Percentiles rank a stretch among this genome's conserved stretches.
phyloP scores from a whole-genome alignment of 352 stramenopile genomes.

The Aphanomyces astaci region DNA sequence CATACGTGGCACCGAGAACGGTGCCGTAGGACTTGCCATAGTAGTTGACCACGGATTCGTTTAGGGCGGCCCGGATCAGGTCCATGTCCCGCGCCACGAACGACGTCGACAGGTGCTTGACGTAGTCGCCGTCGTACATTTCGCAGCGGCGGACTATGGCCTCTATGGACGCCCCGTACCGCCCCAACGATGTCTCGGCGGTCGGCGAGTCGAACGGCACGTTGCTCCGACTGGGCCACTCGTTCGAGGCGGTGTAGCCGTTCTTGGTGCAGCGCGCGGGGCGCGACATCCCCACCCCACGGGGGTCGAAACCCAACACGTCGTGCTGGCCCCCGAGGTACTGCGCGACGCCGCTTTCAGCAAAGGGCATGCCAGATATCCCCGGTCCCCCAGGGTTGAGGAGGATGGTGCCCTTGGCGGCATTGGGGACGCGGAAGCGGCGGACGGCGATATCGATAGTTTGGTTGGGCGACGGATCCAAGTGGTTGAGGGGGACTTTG shows the following conservation, averaged over 20 bases:
- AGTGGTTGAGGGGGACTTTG: constrained; percentile 3
- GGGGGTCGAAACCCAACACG: constrained; percentile 10
- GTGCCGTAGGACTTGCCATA: constrained; percentile 13
- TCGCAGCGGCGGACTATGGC: neutral
- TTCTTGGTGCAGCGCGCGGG: neutral
- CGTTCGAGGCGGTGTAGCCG: neutral
- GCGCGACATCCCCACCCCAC: neutral
- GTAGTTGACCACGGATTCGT: constrained; percentile 8
- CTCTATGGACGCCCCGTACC: neutral
- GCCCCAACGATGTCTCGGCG: neutral
- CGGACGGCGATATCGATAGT: constrained; percentile 10
- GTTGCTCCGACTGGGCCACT: neutral
- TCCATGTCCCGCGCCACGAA: no score
- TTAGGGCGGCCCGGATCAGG: constrained; percentile 4
- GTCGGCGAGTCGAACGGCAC: neutral
- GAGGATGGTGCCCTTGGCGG: constrained; percentile 1
- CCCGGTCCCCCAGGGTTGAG: constrained; percentile 11
- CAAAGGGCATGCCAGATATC: neutral
- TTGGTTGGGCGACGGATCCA: neutral
- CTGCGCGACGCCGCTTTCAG: neutral
- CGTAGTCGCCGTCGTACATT: constrained; percentile 12
- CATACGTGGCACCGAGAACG: constrained; percentile 11
- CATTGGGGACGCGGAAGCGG: neutral
- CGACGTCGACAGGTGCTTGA: neutral
- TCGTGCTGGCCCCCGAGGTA: neutral